These are phyloP conservation scores for Mycena olivaceomarginata DNA, from an alignment of 768 basidiomycete genomes.

Conservation along the genomic window DNA sequence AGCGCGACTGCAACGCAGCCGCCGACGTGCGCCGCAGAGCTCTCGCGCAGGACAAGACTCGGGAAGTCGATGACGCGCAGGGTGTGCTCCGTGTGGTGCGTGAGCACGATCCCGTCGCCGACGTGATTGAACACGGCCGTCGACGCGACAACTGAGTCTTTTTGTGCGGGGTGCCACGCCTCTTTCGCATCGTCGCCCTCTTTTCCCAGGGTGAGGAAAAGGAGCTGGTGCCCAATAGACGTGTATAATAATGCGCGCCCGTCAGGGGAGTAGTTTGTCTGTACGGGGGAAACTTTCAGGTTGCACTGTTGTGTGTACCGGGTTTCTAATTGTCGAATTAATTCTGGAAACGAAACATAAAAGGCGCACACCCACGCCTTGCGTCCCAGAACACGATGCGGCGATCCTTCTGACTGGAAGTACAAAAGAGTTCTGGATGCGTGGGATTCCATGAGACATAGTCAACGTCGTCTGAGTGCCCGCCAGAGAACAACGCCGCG, in stretches of 20 bases:
- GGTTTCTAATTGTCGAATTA: conserved; percentile 70
- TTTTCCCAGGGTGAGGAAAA: conserved; percentile 75
- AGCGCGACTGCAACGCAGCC: conserved; percentile 87
- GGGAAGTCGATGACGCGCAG: conserved; percentile 85
- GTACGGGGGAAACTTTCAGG: conserved; percentile 77
- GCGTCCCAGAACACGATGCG: conserved; percentile 91
- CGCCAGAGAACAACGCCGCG: conserved; percentile 80
- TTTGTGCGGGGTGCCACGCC: conserved; percentile 67
- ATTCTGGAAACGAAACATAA: conserved; percentile 55
- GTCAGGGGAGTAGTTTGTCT: conserved; percentile 84
- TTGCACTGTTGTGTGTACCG: conserved; percentile 77
- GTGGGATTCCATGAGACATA: conserved; percentile 91
- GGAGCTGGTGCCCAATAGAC: conserved; percentile 76
- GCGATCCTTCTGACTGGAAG: conserved; percentile 85
- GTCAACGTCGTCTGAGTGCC: conserved; percentile 88
- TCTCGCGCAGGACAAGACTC: conserved; percentile 73
- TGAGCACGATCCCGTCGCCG: conserved; percentile 83
- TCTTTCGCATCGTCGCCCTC: conserved; percentile 70
- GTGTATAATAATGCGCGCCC: conserved; percentile 80
- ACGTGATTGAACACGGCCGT: conserved; percentile 86
- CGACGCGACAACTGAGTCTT: conserved; percentile 75
- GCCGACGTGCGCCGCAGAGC: conserved; percentile 85
- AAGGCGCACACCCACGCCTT: conserved; percentile 71
- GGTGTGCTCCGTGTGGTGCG: conserved; percentile 77
- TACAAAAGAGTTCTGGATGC: conserved; percentile 89